Conservation (phyloP, 1,284 basidiomycete species). For the Anthracocystis panici-leucophaei region DNA sequence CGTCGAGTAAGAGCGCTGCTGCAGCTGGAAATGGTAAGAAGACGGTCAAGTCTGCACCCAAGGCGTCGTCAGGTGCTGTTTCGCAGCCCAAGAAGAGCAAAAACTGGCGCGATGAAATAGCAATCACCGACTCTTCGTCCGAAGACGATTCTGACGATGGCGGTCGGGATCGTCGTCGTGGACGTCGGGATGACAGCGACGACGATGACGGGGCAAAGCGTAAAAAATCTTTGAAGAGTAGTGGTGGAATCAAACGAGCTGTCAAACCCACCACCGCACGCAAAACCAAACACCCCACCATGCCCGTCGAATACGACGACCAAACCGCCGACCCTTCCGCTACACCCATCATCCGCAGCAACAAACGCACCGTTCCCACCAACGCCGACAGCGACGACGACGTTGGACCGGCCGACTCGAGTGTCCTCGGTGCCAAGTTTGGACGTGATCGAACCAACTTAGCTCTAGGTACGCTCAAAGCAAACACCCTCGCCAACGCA, state of each 20-base stretch:
- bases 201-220: slow-evolving; percentile 7
- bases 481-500: slow-evolving; percentile 6
- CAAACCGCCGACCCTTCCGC: slow-evolving; percentile 47
- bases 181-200: too few relatives aligned
- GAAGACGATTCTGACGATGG: slow-evolving; percentile 33
- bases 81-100: slow-evolving; percentile 23
- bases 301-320: slow-evolving; percentile 41
- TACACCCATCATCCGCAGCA: slow-evolving; percentile 43
- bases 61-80: slow-evolving; percentile 1
- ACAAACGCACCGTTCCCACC: slow-evolving; percentile 18
- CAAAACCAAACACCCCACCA: slow-evolving; percentile 15
- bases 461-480: background rate
- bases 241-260: background rate
- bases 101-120: slow-evolving; percentile 45
- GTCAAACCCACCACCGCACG: background rate
- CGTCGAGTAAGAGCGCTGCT: slow-evolving; percentile 17
- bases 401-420: slow-evolving; percentile 18
- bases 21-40: slow-evolving; percentile 11
- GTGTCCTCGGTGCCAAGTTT: slow-evolving; percentile 29
- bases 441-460: slow-evolving; percentile 44
- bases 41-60: slow-evolving; percentile 12
- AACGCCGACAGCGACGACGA: slow-evolving; percentile 13
- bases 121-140: slow-evolving; percentile 47
- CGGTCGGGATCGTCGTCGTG: background rate
- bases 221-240: slow-evolving; percentile 15